phyloP scores from a whole-genome alignment of 306 rosid genomes.

The Corylus heterophylla region DNA sequence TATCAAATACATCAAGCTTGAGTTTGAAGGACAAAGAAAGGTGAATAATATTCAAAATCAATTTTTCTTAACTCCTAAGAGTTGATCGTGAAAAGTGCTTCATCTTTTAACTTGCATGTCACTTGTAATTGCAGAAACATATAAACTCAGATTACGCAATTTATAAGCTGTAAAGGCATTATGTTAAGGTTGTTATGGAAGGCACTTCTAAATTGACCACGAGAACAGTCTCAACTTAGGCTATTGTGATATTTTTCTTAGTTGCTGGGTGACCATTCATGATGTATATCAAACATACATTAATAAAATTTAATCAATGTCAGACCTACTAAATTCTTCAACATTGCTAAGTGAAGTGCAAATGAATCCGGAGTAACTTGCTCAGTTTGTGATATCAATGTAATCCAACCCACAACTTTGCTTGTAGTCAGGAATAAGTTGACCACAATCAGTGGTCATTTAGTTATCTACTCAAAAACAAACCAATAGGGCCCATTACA shows the following conservation, averaged over 20 bases:
- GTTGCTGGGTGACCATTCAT: background rate
- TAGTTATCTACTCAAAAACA: background rate
- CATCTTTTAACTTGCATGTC: background rate
- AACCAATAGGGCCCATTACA: background rate
- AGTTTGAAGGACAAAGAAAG: background rate
- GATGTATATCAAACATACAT: background rate
- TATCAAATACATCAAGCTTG: background rate
- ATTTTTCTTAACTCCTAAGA: background rate
- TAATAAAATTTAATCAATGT: background rate
- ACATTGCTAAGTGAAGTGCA: background rate
- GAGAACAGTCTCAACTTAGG: background rate
- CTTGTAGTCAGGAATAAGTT: background rate
- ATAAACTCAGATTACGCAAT: background rate
- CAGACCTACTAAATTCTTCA: background rate
- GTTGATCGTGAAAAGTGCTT: background rate
- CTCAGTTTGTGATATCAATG: background rate
- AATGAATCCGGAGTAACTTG: background rate
- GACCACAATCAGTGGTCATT: background rate
- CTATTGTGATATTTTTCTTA: background rate
- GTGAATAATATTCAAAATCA: background rate
- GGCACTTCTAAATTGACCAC: no score
- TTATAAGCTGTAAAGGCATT: background rate
- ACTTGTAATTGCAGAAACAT: background rate
- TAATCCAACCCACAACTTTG: background rate
- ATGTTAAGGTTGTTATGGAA: background rate